Evolutionary conservation across 306 rosid species (phyloP), one percentile per base, ranked within the genome.

Genomic region (Purshia tridentata): DNA sequence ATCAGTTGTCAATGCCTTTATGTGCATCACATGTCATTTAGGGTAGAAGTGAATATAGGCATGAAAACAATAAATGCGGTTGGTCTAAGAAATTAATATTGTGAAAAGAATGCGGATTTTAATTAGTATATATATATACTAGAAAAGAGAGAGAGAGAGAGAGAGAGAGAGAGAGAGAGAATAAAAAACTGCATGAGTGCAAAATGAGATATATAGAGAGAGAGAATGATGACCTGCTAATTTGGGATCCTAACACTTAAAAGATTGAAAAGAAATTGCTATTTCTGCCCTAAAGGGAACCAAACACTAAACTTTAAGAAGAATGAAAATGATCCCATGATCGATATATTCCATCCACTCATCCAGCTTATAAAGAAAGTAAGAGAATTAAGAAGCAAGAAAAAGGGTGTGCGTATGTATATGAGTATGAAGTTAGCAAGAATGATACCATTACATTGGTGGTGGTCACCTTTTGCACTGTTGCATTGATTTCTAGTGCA

Each of bases 401-500:
- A 60, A 63, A 57, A 50, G 65, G 5, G 65, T 59, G 52, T 74
- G 84, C 54, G 57, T 57, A 53, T n/a, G 59, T 56, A 59, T 51
- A 78, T 83, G 89, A 84, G 84, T 69, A 83, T 70, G 75, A 84
- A 83, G 73, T 67, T 79, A 77, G 87, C 82, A 89, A 77, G 86
- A 75, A 88, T 86, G 78, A 79, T 77, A 59, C 44, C 65, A 35
- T 40, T 46, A 6, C 55, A 4, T 35, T 59, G 45, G 3, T 37
- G 45, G 6, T 59, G 72, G 61, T 39, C 48, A 51, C 41, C 62
- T 69, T 29, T 52, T 14, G 19, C 50, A 59, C 20, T 59, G 44
- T 37, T 13, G 16, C 11, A 18, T 69, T 65, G 46, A 60, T 37
- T 60, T 60, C 44, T 37, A 60, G 12, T 37, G 22, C 66, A 60